Conservation (phyloP, 345 rosid genomes). For the Raphanus sativus region DNA sequence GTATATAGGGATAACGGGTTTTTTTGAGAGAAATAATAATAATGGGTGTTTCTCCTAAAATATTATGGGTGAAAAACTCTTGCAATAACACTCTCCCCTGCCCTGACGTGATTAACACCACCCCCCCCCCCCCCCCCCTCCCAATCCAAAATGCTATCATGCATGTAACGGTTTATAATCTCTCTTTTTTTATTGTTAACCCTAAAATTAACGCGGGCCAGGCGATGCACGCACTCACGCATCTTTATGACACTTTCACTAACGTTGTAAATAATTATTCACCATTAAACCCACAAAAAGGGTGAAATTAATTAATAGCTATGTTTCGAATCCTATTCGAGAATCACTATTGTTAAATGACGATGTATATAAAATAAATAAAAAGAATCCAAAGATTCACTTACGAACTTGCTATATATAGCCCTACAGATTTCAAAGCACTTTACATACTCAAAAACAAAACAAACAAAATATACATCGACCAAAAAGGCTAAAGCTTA, state of each 20-base stretch:
- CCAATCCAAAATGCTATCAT: background rate
- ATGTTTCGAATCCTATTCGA: conserved; percentile 9
- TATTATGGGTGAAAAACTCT: too few relatives aligned
- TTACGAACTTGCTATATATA: conserved; percentile 61
- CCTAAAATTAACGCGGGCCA: background rate
- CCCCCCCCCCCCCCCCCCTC: too few relatives aligned
- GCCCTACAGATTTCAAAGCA: conserved; percentile 29
- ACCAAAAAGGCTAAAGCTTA: background rate
- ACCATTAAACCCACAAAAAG: background rate
- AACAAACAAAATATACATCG: background rate
- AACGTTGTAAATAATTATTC: background rate
- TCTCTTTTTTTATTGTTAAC: background rate
- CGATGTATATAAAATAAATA: conserved; percentile 11
- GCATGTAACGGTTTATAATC: background rate
- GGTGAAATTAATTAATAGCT: background rate
- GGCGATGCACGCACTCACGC: background rate
- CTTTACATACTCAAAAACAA: conserved; percentile 19
- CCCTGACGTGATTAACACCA: too few relatives aligned
- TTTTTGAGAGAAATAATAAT: too few relatives aligned
- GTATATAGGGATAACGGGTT: too few relatives aligned
- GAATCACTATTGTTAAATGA: background rate
- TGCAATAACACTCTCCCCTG: too few relatives aligned
- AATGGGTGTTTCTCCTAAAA: too few relatives aligned
- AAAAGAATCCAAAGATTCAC: conserved; percentile 25
- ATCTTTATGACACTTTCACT: background rate